Evolutionary conservation across 768 basidiomycete genomes (phyloP).

Genomic region (Sarcomyxa edulis): DNA sequence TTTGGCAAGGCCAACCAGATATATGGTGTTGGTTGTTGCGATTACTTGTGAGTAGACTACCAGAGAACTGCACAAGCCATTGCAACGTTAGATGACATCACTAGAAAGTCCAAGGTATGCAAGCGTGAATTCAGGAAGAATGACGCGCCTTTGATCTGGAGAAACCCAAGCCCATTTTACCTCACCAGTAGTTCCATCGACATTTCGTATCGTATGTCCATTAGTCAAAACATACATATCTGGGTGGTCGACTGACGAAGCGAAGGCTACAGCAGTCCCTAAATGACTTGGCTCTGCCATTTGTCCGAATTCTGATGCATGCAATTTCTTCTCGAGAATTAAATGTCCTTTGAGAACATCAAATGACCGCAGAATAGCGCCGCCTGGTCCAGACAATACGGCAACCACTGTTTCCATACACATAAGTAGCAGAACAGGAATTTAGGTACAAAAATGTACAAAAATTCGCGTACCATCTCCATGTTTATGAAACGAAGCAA

Average conservation of each 20-base stretch:
- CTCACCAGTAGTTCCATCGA: slow-evolving; percentile 49
- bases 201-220: slow-evolving; percentile 48
- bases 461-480: slow-evolving; percentile 44
- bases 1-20: slow-evolving; percentile 48
- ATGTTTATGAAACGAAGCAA: slow-evolving; percentile 57
- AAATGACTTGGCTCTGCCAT: slow-evolving; percentile 48
- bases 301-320: slow-evolving; percentile 35
- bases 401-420: slow-evolving; percentile 45
- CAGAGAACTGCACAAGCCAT: slow-evolving; percentile 41
- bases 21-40: slow-evolving; percentile 48
- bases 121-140: background rate
- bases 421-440: slow-evolving; percentile 2
- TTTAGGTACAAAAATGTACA: background rate
- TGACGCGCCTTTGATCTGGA: slow-evolving; percentile 57
- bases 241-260: slow-evolving; percentile 17
- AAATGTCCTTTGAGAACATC: slow-evolving; percentile 60
- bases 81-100: slow-evolving; percentile 3
- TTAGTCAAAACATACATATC: slow-evolving; percentile 53
- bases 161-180: slow-evolving; percentile 70
- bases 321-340: slow-evolving; percentile 59
- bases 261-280: slow-evolving; percentile 47
- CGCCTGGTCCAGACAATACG: slow-evolving; percentile 72
- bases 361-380: slow-evolving; percentile 63
- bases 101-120: background rate
- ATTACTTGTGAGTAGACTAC: slow-evolving; percentile 61